Percentiles rank a stretch among this genome's conserved stretches.
Conservation (phyloP, 495 filamentous ascomycete genomes). For the Chaetomium tenue region DNA sequence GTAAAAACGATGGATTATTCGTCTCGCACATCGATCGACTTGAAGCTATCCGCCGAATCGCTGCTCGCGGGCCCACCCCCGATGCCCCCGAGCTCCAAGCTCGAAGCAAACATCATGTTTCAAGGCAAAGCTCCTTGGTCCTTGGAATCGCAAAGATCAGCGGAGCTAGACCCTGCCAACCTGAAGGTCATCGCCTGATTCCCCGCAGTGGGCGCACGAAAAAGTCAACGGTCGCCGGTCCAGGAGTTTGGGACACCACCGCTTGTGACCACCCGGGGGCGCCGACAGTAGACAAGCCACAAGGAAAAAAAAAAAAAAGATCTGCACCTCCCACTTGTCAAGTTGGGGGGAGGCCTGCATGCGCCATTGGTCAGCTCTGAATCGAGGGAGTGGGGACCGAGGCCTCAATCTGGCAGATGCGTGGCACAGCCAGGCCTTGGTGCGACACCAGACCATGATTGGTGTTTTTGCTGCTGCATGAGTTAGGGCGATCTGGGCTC, state of each 20-base stretch:
- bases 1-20: no score
- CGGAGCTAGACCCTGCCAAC: neutral
- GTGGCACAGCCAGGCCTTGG: slow-evolving; percentile 14
- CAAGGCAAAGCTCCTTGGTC: neutral
- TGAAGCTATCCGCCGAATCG: neutral
- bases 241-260: slow-evolving; percentile 12
- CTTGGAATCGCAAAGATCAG: slow-evolving; percentile 11
- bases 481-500: neutral
- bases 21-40: neutral
- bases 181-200: neutral
- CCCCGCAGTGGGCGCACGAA: neutral
- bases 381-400: neutral
- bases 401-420: slow-evolving; percentile 8
- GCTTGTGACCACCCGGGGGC: slow-evolving; percentile 10
- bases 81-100: slow-evolving; percentile 6
- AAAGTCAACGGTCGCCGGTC: slow-evolving; percentile 9
- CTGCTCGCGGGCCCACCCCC: neutral
- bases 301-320: slow-evolving; percentile 11
- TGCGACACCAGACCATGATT: slow-evolving; percentile 1
- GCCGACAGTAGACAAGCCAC: slow-evolving; percentile 14
- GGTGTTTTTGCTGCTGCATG: neutral
- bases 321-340: slow-evolving; percentile 13
- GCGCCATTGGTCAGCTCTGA: slow-evolving; percentile 9
- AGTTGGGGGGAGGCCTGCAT: slow-evolving; percentile 12
- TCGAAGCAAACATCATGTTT: neutral